These are phyloP conservation scores for Ophiocordyceps camponoti-rufipedis DNA, from an alignment of 2,329 filamentous ascomycete species.

Conservation along the genomic window DNA sequence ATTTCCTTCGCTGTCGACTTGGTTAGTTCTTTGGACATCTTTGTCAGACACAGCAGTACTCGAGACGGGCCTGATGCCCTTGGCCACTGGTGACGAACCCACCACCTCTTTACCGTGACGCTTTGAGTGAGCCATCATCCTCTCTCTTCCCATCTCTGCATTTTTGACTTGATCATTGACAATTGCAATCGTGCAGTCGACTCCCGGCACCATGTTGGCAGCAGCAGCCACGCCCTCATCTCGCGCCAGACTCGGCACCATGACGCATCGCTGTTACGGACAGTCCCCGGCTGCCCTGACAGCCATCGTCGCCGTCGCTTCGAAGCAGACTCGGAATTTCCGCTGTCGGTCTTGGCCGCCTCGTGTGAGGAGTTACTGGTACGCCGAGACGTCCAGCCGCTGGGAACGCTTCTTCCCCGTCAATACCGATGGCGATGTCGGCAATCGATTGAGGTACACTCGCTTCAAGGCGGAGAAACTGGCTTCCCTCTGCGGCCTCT, in stretches of 20 bases:
- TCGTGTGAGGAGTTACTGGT: slow-evolving; percentile 16
- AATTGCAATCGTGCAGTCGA: too few species aligned
- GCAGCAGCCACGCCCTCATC: not conserved
- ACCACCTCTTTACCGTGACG: not conserved
- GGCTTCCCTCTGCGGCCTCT: not conserved
- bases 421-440: not conserved
- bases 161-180: too few species aligned
- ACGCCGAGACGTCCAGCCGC: slow-evolving; percentile 24
- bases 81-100: not conserved
- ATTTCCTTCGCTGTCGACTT: not conserved
- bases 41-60: not conserved
- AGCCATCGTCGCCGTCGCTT: slow-evolving; percentile 20
- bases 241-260: not conserved
- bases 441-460: not conserved
- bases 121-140: not conserved
- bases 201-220: not conserved
- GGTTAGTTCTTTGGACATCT: not conserved
- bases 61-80: not conserved
- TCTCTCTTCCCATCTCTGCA: not conserved
- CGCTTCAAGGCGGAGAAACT: not conserved
- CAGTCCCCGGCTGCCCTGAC: not conserved
- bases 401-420: slow-evolving; percentile 14
- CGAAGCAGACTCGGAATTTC: slow-evolving; percentile 18
- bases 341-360: slow-evolving; percentile 18
- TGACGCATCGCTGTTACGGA: not conserved